Base-by-base conservation (phyloP, 177 flowering plant species). In the Vitis hybrid region DNA sequence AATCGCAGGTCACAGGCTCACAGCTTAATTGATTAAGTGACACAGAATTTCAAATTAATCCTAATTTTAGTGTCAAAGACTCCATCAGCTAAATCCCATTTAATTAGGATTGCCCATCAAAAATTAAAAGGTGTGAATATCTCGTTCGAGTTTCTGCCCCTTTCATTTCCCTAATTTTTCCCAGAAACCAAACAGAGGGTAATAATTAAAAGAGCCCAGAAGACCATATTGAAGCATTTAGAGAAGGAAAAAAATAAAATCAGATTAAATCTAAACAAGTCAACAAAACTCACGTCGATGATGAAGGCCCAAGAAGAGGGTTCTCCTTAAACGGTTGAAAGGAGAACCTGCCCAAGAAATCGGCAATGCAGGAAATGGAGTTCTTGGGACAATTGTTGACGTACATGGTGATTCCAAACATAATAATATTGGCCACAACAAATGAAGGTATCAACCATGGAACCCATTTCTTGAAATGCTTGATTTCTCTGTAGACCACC, bases 341-440 rank as follows among this genome's bases (percentile, higher is more conserved):
- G 7, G 86, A 76, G 73, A 83, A 74, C 65, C 86, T 68, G 33
- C 82, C 80, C 63, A 83, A 55, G 53, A 80, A 83, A 8, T 55
- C 19, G 55, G 79, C 86, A 55, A 88, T 20, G 51, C 91, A 88
- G 11, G 81, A 75, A 20, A 70, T 73, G 0, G 89, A 77, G 64
- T 86, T 83, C 75, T 83, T 76, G 63, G 88, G 91, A 52, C 91
- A 88, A 62, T 88, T 61, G 51, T 88, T 86, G 55, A 86, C 81
- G 50, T 68, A 86, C 91, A 88, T 88, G 62, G 88, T 80, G 67
- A 86, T 76, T 3, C 82, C 29, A 31, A 88, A 79, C 73, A 86
- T 3, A 1, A 79, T 72, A 10, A 48, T 33, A 58, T 88, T 85
- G n/a, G 87, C 88, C 5, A 81, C 67, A 1, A 86, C 85, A 57